phyloP scores from a whole-genome alignment of 306 rosid species.

The Leucaena leucocephala region DNA sequence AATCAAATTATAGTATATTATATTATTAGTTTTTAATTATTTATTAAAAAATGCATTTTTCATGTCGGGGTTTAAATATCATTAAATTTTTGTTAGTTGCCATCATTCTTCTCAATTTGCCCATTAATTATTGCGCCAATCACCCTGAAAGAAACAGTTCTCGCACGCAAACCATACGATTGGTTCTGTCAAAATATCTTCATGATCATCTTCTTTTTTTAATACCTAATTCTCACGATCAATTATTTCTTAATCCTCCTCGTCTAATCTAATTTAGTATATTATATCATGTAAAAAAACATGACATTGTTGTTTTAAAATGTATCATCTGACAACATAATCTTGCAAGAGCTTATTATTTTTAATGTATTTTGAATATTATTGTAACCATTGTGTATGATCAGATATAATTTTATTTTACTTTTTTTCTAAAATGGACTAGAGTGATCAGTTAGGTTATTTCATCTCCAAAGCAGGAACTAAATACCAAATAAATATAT shows the following conservation, averaged over 20 bases:
- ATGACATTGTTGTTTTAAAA: no score
- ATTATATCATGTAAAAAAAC: no score
- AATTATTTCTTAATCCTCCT: not conserved
- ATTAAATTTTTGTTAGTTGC: not conserved
- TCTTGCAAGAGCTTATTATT: no score
- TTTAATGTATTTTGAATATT: no score
- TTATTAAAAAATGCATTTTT: not conserved
- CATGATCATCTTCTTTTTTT: slow-evolving; percentile 9
- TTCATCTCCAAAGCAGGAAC: no score
- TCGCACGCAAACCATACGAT: slow-evolving; percentile 13
- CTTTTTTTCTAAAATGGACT: not conserved
- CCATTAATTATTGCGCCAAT: not conserved
- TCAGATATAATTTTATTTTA: not conserved
- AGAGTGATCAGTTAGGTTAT: no score
- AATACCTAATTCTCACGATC: not conserved
- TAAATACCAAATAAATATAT: no score
- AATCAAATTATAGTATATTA: no score
- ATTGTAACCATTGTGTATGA: no score
- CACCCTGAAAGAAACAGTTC: not conserved
- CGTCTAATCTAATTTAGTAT: not conserved
- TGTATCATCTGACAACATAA: no score
- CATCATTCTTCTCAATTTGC: not conserved
- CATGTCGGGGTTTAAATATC: not conserved
- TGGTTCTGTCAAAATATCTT: slow-evolving; percentile 12
- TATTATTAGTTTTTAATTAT: no score